A percentile compares a stretch with the other conserved stretches of the same genome.
Evolutionary conservation across 2,329 filamentous ascomycete genomes (phyloP).

Genomic region (Phoma herbarum): DNA sequence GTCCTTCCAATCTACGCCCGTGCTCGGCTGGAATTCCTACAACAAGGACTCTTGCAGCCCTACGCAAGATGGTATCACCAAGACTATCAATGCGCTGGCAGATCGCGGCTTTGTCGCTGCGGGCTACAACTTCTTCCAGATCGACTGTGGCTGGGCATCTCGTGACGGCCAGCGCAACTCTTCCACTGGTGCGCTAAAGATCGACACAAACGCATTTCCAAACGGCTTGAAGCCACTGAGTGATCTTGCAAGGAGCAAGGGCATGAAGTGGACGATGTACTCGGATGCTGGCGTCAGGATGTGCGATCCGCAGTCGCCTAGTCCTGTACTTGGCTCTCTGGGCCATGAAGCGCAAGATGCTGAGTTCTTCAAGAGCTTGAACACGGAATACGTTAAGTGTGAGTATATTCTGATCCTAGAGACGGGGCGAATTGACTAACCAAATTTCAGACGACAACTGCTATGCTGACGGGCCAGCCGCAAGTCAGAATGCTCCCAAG

Average conservation of each 20-base stretch:
- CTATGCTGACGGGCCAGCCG: conserved; percentile 27
- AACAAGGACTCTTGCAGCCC: conserved; percentile 31
- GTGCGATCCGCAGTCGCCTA: conserved; percentile 30
- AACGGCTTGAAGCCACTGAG: conserved; percentile 29
- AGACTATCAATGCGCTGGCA: conserved; percentile 28
- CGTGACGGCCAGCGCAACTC: conserved; percentile 30
- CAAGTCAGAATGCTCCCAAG: conserved; percentile 30
- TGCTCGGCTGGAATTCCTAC: conserved; percentile 34
- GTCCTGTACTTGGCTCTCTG: conserved; percentile 27
- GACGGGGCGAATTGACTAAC: not conserved
- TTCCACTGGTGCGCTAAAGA: conserved; percentile 27
- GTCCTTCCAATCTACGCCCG: conserved; percentile 29
- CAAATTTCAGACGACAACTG: conserved; percentile 28
- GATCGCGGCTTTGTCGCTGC: conserved; percentile 29
- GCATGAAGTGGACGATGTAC: conserved; percentile 38
- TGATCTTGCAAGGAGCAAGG: conserved; percentile 32
- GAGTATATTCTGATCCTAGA: not conserved
- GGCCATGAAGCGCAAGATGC: conserved; percentile 31
- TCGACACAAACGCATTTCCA: conserved; percentile 26
- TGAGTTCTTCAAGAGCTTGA: conserved; percentile 32
- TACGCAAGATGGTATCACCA: conserved; percentile 28
- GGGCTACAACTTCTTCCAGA: conserved; percentile 34
- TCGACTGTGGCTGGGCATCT: conserved; percentile 32
- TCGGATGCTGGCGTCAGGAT: conserved; percentile 33
- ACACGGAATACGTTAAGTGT: conserved; percentile 34